phyloP scores from a whole-genome alignment of 768 basidiomycete species.

The Trametes punicea region DNA sequence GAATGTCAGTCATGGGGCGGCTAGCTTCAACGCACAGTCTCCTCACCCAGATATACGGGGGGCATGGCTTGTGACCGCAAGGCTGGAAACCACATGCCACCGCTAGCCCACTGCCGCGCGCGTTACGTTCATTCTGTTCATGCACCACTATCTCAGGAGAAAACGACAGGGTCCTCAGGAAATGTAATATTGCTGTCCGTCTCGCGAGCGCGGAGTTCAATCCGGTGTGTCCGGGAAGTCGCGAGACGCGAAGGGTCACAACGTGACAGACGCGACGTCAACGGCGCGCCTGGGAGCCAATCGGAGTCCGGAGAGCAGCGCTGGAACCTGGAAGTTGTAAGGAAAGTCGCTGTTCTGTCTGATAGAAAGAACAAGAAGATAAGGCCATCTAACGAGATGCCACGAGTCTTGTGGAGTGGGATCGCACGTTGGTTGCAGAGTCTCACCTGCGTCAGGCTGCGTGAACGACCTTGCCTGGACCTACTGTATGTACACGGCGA shows the following conservation, averaged over 20 bases:
- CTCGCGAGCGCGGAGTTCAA: background rate
- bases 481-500: background rate
- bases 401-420: conserved; percentile 8
- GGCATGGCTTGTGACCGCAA: too few species aligned
- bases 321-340: background rate
- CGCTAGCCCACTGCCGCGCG: too few species aligned
- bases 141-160: background rate
- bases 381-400: too few species aligned
- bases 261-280: conserved; percentile 7
- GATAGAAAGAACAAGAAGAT: too few species aligned
- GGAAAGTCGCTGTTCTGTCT: background rate
- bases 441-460: conserved; percentile 1
- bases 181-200: too few species aligned
- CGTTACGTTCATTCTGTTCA: too few species aligned
- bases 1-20: too few species aligned
- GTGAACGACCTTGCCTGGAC: background rate
- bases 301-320: background rate
- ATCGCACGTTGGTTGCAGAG: background rate
- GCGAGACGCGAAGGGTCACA: background rate
- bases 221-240: background rate
- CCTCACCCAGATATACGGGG: too few species aligned
- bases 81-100: too few species aligned
- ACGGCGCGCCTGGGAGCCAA: background rate
- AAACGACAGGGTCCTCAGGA: background rate
- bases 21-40: too few species aligned